Evolutionary conservation across 2,329 filamentous ascomycete genomes (phyloP).

Genomic region (Fonsecaea nubica): DNA sequence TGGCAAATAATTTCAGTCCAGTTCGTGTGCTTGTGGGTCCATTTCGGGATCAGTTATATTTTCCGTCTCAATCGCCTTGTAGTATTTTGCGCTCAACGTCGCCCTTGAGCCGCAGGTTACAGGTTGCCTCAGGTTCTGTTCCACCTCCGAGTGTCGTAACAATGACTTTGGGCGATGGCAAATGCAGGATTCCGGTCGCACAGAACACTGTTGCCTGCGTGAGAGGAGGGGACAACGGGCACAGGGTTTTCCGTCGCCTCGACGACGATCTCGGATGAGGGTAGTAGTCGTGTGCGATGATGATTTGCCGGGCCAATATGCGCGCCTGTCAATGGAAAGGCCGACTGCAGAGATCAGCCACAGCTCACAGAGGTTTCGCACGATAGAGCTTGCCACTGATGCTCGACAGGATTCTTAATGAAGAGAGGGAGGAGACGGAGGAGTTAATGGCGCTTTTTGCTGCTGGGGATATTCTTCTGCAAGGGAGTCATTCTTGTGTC

Average conservation of each 20-base stretch:
- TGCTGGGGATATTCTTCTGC: conserved; percentile 28
- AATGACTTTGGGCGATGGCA: conserved; percentile 20
- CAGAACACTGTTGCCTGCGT: conserved; percentile 22
- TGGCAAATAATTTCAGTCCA: conserved; percentile 22
- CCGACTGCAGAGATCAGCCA: conserved; percentile 24
- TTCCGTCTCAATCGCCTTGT: conserved; percentile 19
- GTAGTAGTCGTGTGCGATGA: conserved; percentile 29
- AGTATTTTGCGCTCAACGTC: conserved; percentile 20
- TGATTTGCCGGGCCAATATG: conserved; percentile 30
- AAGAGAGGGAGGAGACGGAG: conserved; percentile 16
- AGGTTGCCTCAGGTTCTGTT: conserved; percentile 18
- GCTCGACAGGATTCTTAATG: not conserved
- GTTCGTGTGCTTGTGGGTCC: conserved; percentile 20
- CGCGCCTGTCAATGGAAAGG: conserved; percentile 31
- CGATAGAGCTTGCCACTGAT: not conserved
- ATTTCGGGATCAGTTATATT: conserved; percentile 17
- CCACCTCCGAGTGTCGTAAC: conserved; percentile 26
- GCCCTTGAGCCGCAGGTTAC: conserved; percentile 12
- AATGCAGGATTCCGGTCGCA: conserved; percentile 31
- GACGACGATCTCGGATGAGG: conserved; percentile 23
- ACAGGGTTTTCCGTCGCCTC: conserved; percentile 9
- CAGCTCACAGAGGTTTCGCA: not conserved
- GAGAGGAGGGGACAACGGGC: conserved; percentile 13
- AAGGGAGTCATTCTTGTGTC: conserved; percentile 26
- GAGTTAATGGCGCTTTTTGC: conserved; percentile 24